Conservation (phyloP, 2,329 filamentous ascomycete species). For the Cercospora janseana region DNA sequence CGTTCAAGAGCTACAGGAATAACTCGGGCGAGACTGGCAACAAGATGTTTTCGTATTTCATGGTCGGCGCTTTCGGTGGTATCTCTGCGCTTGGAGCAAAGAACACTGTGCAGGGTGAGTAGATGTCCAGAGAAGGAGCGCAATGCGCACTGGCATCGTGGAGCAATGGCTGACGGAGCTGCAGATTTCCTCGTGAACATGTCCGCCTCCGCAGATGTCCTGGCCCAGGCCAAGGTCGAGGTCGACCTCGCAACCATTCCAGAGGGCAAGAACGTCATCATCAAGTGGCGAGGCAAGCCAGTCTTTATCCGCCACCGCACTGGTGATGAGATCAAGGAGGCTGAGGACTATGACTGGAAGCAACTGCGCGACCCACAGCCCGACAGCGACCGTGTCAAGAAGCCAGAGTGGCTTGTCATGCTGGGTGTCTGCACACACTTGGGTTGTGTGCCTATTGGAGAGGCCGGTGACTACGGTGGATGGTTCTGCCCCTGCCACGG, state of each 20-base stretch:
- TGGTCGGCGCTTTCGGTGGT: conserved; percentile 93
- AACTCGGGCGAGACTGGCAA: conserved; percentile 67
- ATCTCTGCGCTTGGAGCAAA: conserved; percentile 91
- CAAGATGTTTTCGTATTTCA: conserved; percentile 94
- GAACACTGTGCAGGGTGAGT: conserved; percentile 93
- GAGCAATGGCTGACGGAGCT: conserved; percentile 20
- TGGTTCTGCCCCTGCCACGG: conserved; percentile 99
- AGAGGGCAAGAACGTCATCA: conserved; percentile 99
- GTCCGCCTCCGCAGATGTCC: conserved; percentile 96
- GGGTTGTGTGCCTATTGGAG: conserved; percentile 97
- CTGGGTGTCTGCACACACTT: conserved; percentile 98
- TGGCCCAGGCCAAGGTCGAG: conserved; percentile 99
- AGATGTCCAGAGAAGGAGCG: not conserved
- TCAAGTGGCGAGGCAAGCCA: conserved; percentile 99
- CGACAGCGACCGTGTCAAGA: conserved; percentile 92
- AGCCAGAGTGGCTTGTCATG: conserved; percentile 99
- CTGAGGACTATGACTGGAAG: conserved; percentile 81
- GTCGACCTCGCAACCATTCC: conserved; percentile 89
- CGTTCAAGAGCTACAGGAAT: conserved; percentile 84
- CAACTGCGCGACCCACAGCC: conserved; percentile 85
- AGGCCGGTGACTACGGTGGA: conserved; percentile 95
- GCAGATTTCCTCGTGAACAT: conserved; percentile 99
- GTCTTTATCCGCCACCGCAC: conserved; percentile 99
- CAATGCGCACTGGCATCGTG: not conserved
- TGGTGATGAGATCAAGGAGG: conserved; percentile 86